Evolutionary conservation across 2,329 filamentous ascomycete species (phyloP).

Genomic region (Colletotrichum viniferum): DNA sequence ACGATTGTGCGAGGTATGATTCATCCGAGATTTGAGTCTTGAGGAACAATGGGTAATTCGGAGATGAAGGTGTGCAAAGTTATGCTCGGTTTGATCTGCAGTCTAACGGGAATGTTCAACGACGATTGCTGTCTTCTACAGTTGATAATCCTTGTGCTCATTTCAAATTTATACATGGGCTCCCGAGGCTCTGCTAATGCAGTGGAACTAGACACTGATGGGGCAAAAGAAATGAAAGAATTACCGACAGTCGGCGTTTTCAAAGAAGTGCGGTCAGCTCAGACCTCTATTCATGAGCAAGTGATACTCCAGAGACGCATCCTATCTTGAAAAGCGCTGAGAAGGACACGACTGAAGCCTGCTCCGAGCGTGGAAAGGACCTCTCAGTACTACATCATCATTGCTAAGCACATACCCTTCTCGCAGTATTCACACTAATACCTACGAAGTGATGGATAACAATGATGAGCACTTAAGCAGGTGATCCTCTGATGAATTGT

Average conservation of each 20-base stretch:
- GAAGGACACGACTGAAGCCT: background rate
- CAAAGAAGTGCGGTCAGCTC: background rate
- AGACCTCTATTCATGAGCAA: background rate
- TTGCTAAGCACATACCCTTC: background rate
- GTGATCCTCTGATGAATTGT: fast-evolving
- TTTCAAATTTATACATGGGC: background rate
- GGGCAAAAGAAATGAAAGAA: background rate
- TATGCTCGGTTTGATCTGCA: background rate
- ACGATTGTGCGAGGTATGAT: no score
- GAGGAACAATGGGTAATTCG: background rate
- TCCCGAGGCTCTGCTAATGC: background rate
- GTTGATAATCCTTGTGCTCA: background rate
- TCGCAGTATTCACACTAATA: background rate
- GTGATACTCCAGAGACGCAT: background rate
- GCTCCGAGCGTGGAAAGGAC: no score
- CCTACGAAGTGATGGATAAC: background rate
- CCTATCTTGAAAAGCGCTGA: background rate
- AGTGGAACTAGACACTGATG: background rate
- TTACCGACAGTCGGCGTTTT: background rate
- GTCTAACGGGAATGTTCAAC: no score
- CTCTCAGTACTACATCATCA: background rate
- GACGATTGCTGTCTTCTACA: background rate
- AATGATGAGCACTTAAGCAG: background rate
- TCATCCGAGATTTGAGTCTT: background rate
- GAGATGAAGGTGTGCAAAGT: background rate